Evolutionary conservation across 176 grass and related monocot genomes (phyloP).

Genomic region (Tillandsia fasciculata): DNA sequence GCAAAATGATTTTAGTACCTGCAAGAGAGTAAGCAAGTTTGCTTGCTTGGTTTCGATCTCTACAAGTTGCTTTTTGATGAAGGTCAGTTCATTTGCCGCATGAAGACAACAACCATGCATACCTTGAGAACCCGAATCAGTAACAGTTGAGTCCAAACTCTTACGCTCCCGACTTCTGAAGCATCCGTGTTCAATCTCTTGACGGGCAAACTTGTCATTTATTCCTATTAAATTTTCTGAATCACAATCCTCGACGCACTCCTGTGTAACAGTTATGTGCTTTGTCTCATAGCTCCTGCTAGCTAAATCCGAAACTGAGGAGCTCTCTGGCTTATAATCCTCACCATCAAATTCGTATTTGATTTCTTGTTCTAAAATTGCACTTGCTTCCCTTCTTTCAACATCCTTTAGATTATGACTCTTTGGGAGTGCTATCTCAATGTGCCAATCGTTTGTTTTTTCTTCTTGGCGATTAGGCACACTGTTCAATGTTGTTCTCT

Average conservation of each 20-base stretch:
- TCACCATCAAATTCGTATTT: slow-evolving; percentile 44
- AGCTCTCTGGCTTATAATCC: slow-evolving; percentile 59
- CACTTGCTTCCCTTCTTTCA: slow-evolving; percentile 34
- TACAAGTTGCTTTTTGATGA: slow-evolving; percentile 71
- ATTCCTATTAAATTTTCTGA: slow-evolving; percentile 25
- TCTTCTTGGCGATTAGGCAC: slow-evolving; percentile 33
- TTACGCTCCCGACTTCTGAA: slow-evolving; percentile 32
- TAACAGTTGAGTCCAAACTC: slow-evolving; percentile 58
- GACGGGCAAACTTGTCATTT: not conserved
- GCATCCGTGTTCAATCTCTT: slow-evolving; percentile 8
- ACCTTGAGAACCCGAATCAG: slow-evolving; percentile 46
- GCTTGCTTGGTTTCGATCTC: slow-evolving; percentile 84
- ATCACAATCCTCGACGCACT: slow-evolving; percentile 35
- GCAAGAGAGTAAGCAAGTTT: slow-evolving; percentile 56
- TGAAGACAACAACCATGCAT: slow-evolving; percentile 59
- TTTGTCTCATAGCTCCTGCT: slow-evolving; percentile 82
- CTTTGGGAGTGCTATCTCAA: slow-evolving; percentile 88
- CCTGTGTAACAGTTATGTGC: slow-evolving; percentile 39
- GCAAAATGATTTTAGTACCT: slow-evolving; percentile 33
- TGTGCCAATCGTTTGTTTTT: slow-evolving; percentile 59
- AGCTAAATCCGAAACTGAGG: slow-evolving; percentile 59
- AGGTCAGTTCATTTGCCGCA: slow-evolving; percentile 56
- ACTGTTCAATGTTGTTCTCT: slow-evolving; percentile 39
- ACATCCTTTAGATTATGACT: slow-evolving; percentile 35
- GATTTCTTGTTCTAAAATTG: slow-evolving; percentile 24